Conservation (phyloP, 352 stramenopile species). For the Phytophthora palmivora region DNA sequence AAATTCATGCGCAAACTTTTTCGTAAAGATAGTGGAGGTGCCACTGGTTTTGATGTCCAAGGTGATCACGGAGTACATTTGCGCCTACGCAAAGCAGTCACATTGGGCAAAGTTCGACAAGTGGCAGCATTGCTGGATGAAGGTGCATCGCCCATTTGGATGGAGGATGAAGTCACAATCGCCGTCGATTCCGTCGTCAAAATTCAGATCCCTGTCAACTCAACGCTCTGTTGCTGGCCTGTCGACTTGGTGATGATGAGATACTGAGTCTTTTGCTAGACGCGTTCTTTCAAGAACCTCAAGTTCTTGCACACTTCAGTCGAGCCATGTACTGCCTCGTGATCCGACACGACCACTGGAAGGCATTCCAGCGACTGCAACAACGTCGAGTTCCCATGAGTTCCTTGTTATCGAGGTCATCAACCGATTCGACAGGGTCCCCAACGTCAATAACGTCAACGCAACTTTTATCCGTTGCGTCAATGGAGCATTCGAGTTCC, state of each 20-base stretch:
- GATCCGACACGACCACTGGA: slow-evolving; percentile 67
- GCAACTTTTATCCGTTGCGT: slow-evolving; percentile 23
- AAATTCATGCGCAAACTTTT: slow-evolving; percentile 61
- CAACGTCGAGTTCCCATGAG: slow-evolving; percentile 45
- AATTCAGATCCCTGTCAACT: slow-evolving; percentile 35
- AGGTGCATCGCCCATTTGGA: slow-evolving; percentile 68
- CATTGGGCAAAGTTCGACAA: slow-evolving; percentile 46
- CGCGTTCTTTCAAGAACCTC: slow-evolving; percentile 56
- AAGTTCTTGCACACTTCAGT: slow-evolving; percentile 55
- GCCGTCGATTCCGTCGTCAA: slow-evolving; percentile 18
- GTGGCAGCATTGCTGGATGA: slow-evolving; percentile 63
- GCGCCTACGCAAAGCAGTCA: slow-evolving; percentile 68
- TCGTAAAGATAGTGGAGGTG: slow-evolving; percentile 31
- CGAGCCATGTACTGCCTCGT: slow-evolving; percentile 74
- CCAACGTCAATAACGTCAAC: slow-evolving; percentile 21
- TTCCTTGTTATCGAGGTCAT: slow-evolving; percentile 37
- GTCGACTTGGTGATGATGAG: slow-evolving; percentile 51
- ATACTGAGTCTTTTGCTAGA: slow-evolving; percentile 70
- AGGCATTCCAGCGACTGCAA: slow-evolving; percentile 62
- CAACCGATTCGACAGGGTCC: slow-evolving; percentile 16
- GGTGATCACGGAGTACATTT: slow-evolving; percentile 38
- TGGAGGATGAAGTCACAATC: slow-evolving; percentile 28
- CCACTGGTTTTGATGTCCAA: neutral
- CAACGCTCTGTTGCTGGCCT: slow-evolving; percentile 74
- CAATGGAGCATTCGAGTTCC: slow-evolving; percentile 31